phyloP scores from a whole-genome alignment of 2,329 filamentous ascomycete genomes.

The Fusarium miscanthi region DNA sequence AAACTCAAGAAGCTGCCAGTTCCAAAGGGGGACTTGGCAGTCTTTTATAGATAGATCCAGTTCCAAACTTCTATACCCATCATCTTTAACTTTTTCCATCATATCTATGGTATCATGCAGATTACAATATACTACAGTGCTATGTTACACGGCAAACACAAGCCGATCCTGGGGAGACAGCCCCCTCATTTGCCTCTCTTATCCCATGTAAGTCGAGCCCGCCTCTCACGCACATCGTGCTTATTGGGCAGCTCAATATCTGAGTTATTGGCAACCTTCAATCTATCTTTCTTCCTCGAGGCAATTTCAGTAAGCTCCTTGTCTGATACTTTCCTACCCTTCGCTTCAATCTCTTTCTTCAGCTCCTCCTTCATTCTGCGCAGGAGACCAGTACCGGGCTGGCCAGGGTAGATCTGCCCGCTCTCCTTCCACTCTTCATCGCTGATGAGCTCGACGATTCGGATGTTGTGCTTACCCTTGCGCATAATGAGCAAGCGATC shows the following conservation, averaged over 20 bases:
- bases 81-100: slow-evolving; percentile 36
- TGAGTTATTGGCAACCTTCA: slow-evolving; percentile 55
- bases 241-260: slow-evolving; percentile 55
- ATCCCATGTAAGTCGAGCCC: slow-evolving; percentile 37
- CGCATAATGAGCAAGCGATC: slow-evolving; percentile 68
- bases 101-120: slow-evolving; percentile 46
- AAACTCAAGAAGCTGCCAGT: slow-evolving; percentile 69
- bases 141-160: slow-evolving; percentile 33
- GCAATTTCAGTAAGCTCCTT: slow-evolving; percentile 42
- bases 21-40: slow-evolving; percentile 63
- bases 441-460: slow-evolving; percentile 68
- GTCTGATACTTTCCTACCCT: slow-evolving; percentile 46
- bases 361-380: slow-evolving; percentile 56
- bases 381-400: slow-evolving; percentile 61
- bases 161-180: not conserved
- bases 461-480: slow-evolving; percentile 72
- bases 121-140: slow-evolving; percentile 47
- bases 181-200: slow-evolving; percentile 14
- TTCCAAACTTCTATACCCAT: slow-evolving; percentile 10
- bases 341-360: slow-evolving; percentile 49
- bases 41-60: slow-evolving; percentile 61
- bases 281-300: slow-evolving; percentile 29
- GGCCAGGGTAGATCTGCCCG: slow-evolving; percentile 64
- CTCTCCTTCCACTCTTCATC: slow-evolving; percentile 64
- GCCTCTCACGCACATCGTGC: slow-evolving; percentile 48